Conservation (phyloP, 306 rosid species). For the Cyclanthera cordifolia region DNA sequence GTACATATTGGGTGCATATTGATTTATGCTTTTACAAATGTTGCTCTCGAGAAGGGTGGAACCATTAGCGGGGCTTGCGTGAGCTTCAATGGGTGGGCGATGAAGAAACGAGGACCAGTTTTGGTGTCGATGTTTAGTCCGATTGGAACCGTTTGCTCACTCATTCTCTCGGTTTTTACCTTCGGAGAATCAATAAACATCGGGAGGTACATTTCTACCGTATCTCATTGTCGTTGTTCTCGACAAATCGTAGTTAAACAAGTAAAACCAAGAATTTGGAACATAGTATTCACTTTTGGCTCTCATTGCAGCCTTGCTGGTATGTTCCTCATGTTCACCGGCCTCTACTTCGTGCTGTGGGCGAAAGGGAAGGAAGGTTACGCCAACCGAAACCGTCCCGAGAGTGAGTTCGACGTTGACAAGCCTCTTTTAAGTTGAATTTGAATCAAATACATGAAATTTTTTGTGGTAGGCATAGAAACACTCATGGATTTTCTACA, state of each 20-base stretch:
- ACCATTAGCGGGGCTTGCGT: conserved; percentile 44
- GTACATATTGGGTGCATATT: background rate
- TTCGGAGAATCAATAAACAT: conserved; percentile 39
- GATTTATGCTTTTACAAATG: conserved; percentile 1
- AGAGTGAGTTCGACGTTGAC: conserved; percentile 47
- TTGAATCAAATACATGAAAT: background rate
- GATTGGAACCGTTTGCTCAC: conserved; percentile 58
- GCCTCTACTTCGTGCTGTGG: conserved; percentile 86
- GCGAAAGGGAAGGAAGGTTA: conserved; percentile 70
- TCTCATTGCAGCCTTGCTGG: conserved; percentile 52
- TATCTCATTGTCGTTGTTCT: background rate
- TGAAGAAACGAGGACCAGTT: conserved; percentile 83
- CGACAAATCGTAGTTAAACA: background rate
- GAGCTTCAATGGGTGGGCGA: conserved; percentile 82
- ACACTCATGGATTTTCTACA: too few relatives aligned
- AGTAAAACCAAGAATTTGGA: background rate
- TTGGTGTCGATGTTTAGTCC: conserved; percentile 79
- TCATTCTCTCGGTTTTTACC: conserved; percentile 40
- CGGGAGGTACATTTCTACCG: conserved; percentile 40
- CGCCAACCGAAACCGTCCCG: conserved; percentile 16
- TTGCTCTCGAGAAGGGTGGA: conserved; percentile 39
- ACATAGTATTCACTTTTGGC: background rate
- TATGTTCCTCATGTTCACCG: conserved; percentile 75
- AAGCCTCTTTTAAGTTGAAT: conserved; percentile 59
- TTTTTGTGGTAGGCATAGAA: too few relatives aligned